Evolutionary conservation across 257 asterid genomes (phyloP).

Genomic region (Capsicum baccatum): DNA sequence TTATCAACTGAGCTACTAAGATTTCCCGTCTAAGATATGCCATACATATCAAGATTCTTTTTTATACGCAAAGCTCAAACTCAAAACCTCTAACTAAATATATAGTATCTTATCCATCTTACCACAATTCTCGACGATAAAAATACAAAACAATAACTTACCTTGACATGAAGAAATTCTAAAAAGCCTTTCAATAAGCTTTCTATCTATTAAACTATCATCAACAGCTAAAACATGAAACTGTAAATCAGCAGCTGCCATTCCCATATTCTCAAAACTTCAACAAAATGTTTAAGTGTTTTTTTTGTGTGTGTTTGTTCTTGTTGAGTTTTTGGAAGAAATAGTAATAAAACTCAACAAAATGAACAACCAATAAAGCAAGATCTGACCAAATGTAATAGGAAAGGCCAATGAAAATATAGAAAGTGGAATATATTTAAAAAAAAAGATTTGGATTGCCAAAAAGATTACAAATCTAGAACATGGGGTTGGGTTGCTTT

Average conservation of each 20-base stretch:
- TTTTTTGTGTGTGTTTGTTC: neutral
- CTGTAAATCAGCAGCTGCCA: constrained; percentile 47
- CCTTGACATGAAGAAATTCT: constrained; percentile 56
- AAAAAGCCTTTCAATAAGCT: constrained; percentile 55
- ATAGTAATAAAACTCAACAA: too few species aligned
- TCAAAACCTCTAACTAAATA: neutral
- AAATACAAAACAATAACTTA: neutral
- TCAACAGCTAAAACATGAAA: constrained; percentile 62
- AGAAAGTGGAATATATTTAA: constrained; percentile 15
- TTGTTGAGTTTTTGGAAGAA: too few species aligned
- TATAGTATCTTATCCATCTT: neutral
- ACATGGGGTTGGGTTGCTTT: constrained; percentile 27
- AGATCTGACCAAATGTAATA: constrained; percentile 42
- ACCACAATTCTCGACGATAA: neutral
- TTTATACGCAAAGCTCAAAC: too few species aligned
- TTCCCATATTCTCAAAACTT: constrained; percentile 39
- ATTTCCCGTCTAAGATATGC: too few species aligned
- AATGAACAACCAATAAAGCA: constrained; percentile 48
- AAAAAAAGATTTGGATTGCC: constrained; percentile 29
- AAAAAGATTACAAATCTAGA: constrained; percentile 29
- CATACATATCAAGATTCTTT: too few species aligned
- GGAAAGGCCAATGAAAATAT: constrained; percentile 11
- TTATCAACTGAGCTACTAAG: too few species aligned
- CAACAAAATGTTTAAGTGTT: neutral
- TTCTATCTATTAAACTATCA: constrained; percentile 53